Conservation (phyloP, 768 basidiomycete genomes). For the Rhizopogon vinicolor region DNA sequence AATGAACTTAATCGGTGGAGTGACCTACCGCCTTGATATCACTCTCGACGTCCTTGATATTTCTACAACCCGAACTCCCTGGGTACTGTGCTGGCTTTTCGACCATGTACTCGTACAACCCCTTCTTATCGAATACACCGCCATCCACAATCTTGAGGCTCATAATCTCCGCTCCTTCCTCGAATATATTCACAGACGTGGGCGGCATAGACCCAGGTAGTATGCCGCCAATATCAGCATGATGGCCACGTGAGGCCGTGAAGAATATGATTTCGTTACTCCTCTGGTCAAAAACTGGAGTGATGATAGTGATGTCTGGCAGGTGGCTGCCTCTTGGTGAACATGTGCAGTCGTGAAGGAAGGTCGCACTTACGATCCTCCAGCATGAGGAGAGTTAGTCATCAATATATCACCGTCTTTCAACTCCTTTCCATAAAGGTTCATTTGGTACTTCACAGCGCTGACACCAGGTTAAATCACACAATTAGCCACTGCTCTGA, state of each 20-base stretch:
- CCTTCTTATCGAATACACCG: slow-evolving; percentile 75
- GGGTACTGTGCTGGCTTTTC: slow-evolving; percentile 78
- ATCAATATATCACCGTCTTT: slow-evolving; percentile 92
- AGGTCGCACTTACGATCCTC: slow-evolving; percentile 67
- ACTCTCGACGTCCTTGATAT: slow-evolving; percentile 86
- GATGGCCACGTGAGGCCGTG: slow-evolving; percentile 91
- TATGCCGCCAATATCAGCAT: slow-evolving; percentile 92
- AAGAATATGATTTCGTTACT: slow-evolving; percentile 81
- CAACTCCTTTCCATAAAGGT: slow-evolving; percentile 60
- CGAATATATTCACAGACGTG: slow-evolving; percentile 83
- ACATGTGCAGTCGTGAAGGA: slow-evolving; percentile 1
- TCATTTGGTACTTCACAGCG: slow-evolving; percentile 89
- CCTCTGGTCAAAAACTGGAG: slow-evolving; percentile 75
- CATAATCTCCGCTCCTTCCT: slow-evolving; percentile 90
- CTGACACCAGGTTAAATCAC: slow-evolving; percentile 28
- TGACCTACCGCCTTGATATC: slow-evolving; percentile 79
- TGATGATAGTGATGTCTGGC: slow-evolving; percentile 91
- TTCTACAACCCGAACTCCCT: slow-evolving; percentile 83
- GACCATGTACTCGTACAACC: slow-evolving; percentile 75
- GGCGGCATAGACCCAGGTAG: slow-evolving; percentile 96
- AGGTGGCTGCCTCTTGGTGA: slow-evolving; percentile 43
- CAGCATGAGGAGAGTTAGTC: slow-evolving; percentile 87
- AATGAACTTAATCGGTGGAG: background rate
- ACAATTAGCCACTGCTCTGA: background rate
- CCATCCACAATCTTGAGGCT: slow-evolving; percentile 88